These are phyloP conservation scores for Sedum album DNA, from an alignment of 164 flowering plant genomes.

Conservation along the genomic window DNA sequence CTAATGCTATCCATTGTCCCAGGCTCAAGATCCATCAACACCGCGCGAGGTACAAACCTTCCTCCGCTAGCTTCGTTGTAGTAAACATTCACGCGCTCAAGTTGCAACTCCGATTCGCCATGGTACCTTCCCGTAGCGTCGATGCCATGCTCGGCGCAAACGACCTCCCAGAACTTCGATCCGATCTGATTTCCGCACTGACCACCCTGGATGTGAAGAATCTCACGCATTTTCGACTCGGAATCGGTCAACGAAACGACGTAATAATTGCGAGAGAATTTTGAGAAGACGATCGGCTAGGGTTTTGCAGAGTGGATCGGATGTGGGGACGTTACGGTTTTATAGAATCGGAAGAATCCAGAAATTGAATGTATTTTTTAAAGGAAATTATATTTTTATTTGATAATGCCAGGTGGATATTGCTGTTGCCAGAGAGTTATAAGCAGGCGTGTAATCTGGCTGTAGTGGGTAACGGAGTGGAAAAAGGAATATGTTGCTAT, in stretches of 20 bases:
- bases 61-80: slow-evolving; percentile 24
- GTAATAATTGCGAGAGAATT: not conserved
- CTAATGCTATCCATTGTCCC: slow-evolving; percentile 22
- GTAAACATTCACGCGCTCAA: too few relatives aligned
- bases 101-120: slow-evolving; percentile 18
- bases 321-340: slow-evolving; percentile 4
- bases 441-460: not conserved
- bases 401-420: not conserved
- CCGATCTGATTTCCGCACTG: too few relatives aligned
- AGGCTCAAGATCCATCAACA: slow-evolving; percentile 23
- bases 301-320: too few relatives aligned
- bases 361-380: too few relatives aligned
- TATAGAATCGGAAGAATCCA: not conserved
- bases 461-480: not conserved
- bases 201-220: slow-evolving; percentile 25
- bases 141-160: too few relatives aligned
- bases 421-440: not conserved
- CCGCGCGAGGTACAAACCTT: slow-evolving; percentile 19
- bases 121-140: too few relatives aligned
- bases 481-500: not conserved
- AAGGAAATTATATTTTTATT: too few relatives aligned
- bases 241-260: not conserved
- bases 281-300: not conserved
- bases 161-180: too few relatives aligned
- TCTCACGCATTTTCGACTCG: slow-evolving; percentile 17